phyloP scores from a whole-genome alignment of 257 asterid species.

The Forsythia viridissima region DNA sequence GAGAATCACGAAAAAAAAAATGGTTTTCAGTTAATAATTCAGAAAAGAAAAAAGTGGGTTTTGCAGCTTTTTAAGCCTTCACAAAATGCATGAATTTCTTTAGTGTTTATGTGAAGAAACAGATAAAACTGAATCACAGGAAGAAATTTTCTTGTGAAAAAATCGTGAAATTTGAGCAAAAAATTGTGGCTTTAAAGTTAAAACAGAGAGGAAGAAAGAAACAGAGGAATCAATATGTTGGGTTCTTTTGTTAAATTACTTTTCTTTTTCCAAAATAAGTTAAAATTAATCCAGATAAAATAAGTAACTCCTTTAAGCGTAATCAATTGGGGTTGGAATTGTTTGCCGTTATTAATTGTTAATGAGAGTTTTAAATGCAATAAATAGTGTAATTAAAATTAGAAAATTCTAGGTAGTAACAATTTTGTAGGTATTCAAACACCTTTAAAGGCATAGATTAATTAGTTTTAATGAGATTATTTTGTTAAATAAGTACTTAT shows the following conservation, averaged over 20 bases:
- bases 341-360: not conserved
- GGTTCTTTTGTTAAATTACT: no score
- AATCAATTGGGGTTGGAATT: not conserved
- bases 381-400: not conserved
- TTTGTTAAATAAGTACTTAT: no score
- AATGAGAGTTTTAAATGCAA: not conserved
- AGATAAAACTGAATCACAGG: slow-evolving; percentile 12
- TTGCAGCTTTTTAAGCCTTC: slow-evolving; percentile 1
- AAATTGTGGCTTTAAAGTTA: slow-evolving; percentile 23
- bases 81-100: slow-evolving; percentile 31
- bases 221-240: not conserved
- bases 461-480: not conserved
- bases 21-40: slow-evolving; percentile 1
- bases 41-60: slow-evolving; percentile 11
- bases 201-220: not conserved
- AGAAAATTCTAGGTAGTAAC: no score
- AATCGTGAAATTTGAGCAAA: slow-evolving; percentile 29
- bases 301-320: no score
- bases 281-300: not conserved
- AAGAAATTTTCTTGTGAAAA: slow-evolving; percentile 6
- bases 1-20: slow-evolving; percentile 6
- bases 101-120: slow-evolving; percentile 9
- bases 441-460: not conserved
- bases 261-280: no score
- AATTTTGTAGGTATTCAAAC: not conserved